Evolutionary conservation across 345 rosid species (phyloP), one percentile per base, ranked within the genome.

Genomic region (Gossypium raimondii): DNA sequence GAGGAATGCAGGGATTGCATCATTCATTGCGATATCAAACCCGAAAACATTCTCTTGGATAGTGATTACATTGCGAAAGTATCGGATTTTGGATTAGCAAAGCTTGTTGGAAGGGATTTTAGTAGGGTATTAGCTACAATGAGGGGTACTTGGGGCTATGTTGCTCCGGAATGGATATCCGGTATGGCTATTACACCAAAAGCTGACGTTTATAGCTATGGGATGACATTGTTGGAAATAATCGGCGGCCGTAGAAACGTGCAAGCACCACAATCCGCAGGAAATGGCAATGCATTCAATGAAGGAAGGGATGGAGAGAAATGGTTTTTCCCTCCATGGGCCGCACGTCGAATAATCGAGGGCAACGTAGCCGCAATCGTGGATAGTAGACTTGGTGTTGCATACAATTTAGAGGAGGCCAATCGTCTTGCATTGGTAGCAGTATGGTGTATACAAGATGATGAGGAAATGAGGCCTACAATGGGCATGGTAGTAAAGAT

Each of bases 281-380:
- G 78, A 53, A 64, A 72, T 14, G 77, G 18, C 3, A 79, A 71
- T 71, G 70, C 60, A 17, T 62, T 73, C 11, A 77, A 70, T 38
- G 88, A 78, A 47, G 75, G 77, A 11, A 81, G 78, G 43, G 67
- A 67, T 0, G 83, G 78, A 2, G 89, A 85, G 79, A 83, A 82
- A 55, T 89, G 97, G 97, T 93, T 93, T 82, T 89, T 91, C 84
- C 97, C 98, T 45, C 98, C 97, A 65, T 93, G 95, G 87, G 97
- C 94, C 3, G 98, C 91, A 5, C 88, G 84, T 16, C 87, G 85
- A 70, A 87, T 93, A 41, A 86, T 89, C 22, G 87, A 84, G 64
- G 88, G 97, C 73, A 79, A 84, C 51, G 82, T 87, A 38, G 86
- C 77, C 0, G 83, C 79, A 57, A 82, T 90, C 12, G 78, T 85